These are phyloP conservation scores for Diutina catenulata DNA, from an alignment of 1,139 yeast species.

Conservation along the genomic window DNA sequence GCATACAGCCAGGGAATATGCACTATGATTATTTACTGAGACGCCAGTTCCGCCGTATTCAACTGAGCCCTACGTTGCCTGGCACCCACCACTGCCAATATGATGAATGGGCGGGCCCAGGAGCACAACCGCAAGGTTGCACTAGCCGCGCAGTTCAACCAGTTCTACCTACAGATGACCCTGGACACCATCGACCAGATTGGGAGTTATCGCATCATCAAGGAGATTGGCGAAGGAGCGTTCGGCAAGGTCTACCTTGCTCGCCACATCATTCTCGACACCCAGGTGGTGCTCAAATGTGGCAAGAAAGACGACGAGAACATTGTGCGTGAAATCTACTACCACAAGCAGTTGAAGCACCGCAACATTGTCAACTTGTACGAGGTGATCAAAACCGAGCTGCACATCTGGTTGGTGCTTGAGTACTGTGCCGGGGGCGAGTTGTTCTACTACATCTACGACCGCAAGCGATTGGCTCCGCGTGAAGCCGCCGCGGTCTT, in stretches of 20 bases:
- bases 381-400: constrained; percentile 76
- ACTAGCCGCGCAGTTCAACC: constrained; percentile 54
- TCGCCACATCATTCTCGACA: constrained; percentile 56
- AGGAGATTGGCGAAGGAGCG: constrained; percentile 80
- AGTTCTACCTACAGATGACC: constrained; percentile 44
- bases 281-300: constrained; percentile 76
- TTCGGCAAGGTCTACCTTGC: constrained; percentile 91
- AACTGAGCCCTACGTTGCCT: too few species aligned
- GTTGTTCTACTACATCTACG: constrained; percentile 60
- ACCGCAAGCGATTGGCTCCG: constrained; percentile 38
- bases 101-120: constrained; percentile 9
- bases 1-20: too few species aligned
- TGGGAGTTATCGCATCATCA: constrained; percentile 63
- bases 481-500: constrained; percentile 36
- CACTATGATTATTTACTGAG: too few species aligned
- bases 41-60: too few species aligned
- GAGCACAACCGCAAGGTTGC: constrained; percentile 28
- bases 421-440: constrained; percentile 92
- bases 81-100: too few species aligned
- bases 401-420: constrained; percentile 72
- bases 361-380: constrained; percentile 77
- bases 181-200: constrained; percentile 44
- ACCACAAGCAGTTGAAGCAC: constrained; percentile 74
- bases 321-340: constrained; percentile 84
- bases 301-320: constrained; percentile 79